Conservation (phyloP, 257 asterid species). For the Oldenlandia corymbosa region DNA sequence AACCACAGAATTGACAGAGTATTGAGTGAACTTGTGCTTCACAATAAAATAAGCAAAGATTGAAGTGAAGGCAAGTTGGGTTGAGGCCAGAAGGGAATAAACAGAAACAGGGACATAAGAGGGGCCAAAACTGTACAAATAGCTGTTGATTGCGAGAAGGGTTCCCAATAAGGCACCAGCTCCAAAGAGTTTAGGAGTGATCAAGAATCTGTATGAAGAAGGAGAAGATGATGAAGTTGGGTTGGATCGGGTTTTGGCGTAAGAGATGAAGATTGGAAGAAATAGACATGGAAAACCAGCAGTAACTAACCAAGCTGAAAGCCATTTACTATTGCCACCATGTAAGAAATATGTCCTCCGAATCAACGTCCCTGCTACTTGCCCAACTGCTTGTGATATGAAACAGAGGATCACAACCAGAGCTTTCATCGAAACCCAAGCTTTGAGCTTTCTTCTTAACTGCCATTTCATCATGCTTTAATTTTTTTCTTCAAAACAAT, state of each 20-base stretch:
- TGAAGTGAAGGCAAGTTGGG: slow-evolving; percentile 26
- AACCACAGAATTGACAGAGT: slow-evolving; percentile 22
- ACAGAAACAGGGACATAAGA: slow-evolving; percentile 29
- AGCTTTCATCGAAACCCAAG: slow-evolving; percentile 14
- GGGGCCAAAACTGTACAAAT: slow-evolving; percentile 27
- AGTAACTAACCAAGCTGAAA: slow-evolving; percentile 27
- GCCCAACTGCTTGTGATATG: slow-evolving; percentile 20
- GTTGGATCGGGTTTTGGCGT: background rate
- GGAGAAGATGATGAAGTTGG: background rate
- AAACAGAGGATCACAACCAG: slow-evolving; percentile 19
- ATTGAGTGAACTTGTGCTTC: slow-evolving; percentile 27
- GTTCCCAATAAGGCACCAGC: slow-evolving; percentile 21
- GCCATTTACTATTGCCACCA: slow-evolving; percentile 32
- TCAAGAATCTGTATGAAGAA: slow-evolving; percentile 7
- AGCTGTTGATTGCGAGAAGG: slow-evolving; percentile 23
- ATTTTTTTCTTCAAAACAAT: too few relatives aligned
- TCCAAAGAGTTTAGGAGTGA: slow-evolving; percentile 14
- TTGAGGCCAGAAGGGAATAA: slow-evolving; percentile 24
- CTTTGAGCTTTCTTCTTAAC: background rate
- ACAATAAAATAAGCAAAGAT: slow-evolving; percentile 26
- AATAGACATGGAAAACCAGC: slow-evolving; percentile 29
- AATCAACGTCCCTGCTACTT: slow-evolving; percentile 26
- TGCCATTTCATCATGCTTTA: too few relatives aligned
- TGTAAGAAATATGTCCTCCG: slow-evolving; percentile 27
- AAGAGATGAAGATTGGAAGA: slow-evolving; percentile 26